Conservation (phyloP, 2,329 filamentous ascomycete species). For the Xylariomycetidae sp. region DNA sequence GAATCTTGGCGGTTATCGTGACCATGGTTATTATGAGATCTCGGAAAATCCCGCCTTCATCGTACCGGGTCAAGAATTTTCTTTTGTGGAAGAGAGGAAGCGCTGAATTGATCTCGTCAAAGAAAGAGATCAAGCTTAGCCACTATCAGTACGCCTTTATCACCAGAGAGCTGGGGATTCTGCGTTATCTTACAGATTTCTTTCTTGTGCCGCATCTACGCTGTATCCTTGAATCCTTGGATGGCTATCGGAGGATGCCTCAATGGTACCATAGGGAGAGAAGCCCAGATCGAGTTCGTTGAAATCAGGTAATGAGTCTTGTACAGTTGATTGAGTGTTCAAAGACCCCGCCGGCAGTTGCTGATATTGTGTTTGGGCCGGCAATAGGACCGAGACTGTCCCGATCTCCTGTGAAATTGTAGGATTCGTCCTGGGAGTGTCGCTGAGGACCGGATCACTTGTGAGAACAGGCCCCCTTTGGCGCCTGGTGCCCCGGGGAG, state of each 20-base stretch:
- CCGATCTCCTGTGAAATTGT: background rate
- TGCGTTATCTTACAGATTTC: conserved; percentile 13
- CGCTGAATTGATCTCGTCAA: conserved; percentile 25
- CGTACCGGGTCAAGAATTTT: conserved; percentile 21
- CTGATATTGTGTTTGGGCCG: background rate
- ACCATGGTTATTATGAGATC: conserved; percentile 22
- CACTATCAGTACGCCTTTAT: background rate
- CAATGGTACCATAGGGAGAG: conserved; percentile 5
- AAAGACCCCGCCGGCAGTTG: background rate
- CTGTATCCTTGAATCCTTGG: conserved; percentile 14
- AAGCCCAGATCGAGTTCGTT: conserved; percentile 5
- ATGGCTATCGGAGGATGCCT: conserved; percentile 1
- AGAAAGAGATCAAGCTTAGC: conserved; percentile 20
- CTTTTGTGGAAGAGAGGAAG: conserved; percentile 25
- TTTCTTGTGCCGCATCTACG: conserved; percentile 14
- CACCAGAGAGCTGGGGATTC: background rate
- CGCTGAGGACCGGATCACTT: conserved; percentile 3
- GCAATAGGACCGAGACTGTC: background rate
- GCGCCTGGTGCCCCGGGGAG: conserved; percentile 21
- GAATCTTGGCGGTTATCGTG: conserved; percentile 24
- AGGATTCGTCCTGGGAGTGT: too few relatives aligned
- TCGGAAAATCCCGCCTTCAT: conserved; percentile 14
- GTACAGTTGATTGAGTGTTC: conserved; percentile 1
- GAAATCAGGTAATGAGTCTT: conserved; percentile 3
- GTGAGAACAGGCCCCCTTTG: conserved; percentile 6